Percentiles rank a stretch among this genome's conserved stretches.
Evolutionary conservation across 129 eudicot species (phyloP).

Genomic region (Chrysanthemum makinoi): DNA sequence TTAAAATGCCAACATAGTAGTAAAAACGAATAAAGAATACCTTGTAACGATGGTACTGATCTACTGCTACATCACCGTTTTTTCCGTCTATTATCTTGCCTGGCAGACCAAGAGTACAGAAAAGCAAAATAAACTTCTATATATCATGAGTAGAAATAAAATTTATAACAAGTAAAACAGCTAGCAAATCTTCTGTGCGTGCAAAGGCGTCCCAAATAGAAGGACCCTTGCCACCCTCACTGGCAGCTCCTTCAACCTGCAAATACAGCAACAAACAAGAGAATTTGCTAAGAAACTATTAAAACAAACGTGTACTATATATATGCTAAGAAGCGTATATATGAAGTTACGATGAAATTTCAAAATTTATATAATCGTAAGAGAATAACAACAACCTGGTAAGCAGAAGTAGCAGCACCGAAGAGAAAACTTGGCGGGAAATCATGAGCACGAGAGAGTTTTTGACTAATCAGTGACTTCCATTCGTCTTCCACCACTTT

Average conservation of each 20-base stretch:
- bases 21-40: no score
- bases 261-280: slow-evolving; percentile 20
- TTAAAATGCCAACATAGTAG: no score
- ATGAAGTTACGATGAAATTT: no score
- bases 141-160: slow-evolving; percentile 1
- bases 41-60: slow-evolving; percentile 86
- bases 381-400: slow-evolving; percentile 44
- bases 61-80: slow-evolving; percentile 59
- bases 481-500: slow-evolving; percentile 42
- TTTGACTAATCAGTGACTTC: slow-evolving; percentile 27
- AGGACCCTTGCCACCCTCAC: slow-evolving; percentile 70
- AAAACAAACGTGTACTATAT: background rate
- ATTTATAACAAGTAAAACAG: slow-evolving; percentile 6
- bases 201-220: slow-evolving; percentile 72
- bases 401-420: slow-evolving; percentile 63
- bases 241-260: slow-evolving; percentile 80
- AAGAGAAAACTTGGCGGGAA: slow-evolving; percentile 52
- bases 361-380: background rate
- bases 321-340: no score
- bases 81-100: slow-evolving; percentile 72
- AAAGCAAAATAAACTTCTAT: slow-evolving; percentile 4
- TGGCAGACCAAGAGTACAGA: slow-evolving; percentile 26
- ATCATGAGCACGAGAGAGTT: slow-evolving; percentile 29
- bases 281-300: slow-evolving; percentile 16
- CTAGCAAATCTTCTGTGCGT: slow-evolving; percentile 38